Percentiles rank a stretch among this genome's conserved stretches.
Evolutionary conservation across 2,329 filamentous ascomycete species (phyloP).

Genomic region (Ophiostoma quercus): DNA sequence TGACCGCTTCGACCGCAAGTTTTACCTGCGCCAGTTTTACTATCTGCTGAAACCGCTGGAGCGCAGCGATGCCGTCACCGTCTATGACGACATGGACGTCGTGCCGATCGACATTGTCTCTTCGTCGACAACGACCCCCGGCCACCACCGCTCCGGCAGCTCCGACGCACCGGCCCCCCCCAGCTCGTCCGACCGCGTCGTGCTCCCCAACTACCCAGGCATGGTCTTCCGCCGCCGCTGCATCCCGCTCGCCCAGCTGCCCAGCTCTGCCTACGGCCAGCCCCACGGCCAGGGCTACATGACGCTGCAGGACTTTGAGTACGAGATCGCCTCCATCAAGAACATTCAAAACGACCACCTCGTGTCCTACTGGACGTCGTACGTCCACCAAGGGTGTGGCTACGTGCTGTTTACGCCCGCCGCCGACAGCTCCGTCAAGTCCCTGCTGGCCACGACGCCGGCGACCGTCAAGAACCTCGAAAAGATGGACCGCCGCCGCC

Average conservation of each 20-base stretch:
- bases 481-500: conserved; percentile 53
- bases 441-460: conserved; percentile 60
- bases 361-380: conserved; percentile 66
- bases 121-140: background rate
- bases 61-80: conserved; percentile 51
- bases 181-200: conserved; percentile 47
- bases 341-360: conserved; percentile 62
- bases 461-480: conserved; percentile 56
- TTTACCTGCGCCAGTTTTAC: conserved; percentile 64
- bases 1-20: conserved; percentile 60
- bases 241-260: conserved; percentile 45
- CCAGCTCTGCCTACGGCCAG: conserved; percentile 27
- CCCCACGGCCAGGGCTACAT: background rate
- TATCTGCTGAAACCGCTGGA: conserved; percentile 63
- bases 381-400: conserved; percentile 57
- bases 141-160: conserved; percentile 1
- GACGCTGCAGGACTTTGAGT: background rate
- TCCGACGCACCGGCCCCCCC: conserved; percentile 42
- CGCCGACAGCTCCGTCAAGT: conserved; percentile 60
- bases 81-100: conserved; percentile 62
- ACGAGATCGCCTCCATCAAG: conserved; percentile 44
- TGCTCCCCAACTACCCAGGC: conserved; percentile 57
- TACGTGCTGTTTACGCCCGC: conserved; percentile 64
- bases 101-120: conserved; percentile 62
- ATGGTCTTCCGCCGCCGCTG: conserved; percentile 53